A percentile compares a stretch with the other conserved stretches of the same genome.
Conservation (phyloP, 2,329 filamentous ascomycete genomes). For the Phyllosticta paracitricarpa region DNA sequence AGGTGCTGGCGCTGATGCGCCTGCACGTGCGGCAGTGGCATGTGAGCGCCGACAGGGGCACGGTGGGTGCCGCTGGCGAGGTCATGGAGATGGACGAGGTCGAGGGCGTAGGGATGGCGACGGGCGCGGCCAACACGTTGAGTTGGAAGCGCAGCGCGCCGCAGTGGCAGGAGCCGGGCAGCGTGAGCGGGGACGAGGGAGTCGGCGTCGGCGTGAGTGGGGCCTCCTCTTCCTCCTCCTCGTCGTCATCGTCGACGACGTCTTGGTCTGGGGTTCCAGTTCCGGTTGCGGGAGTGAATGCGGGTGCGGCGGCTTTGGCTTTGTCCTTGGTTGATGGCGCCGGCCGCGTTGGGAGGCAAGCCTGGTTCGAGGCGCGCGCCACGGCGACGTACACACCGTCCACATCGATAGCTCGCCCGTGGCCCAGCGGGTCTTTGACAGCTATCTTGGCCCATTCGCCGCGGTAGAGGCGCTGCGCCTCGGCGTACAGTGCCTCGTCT, state of each 20-base stretch:
- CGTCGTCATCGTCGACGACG: not conserved
- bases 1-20: not conserved
- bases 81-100: not conserved
- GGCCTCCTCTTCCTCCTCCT: not conserved
- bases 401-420: not conserved
- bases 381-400: not conserved
- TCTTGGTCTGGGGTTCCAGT: too few relatives aligned
- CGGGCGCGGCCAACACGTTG: not conserved
- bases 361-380: not conserved
- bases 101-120: not conserved
- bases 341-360: not conserved
- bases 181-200: not conserved
- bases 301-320: not conserved
- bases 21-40: slow-evolving; percentile 6
- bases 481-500: not conserved
- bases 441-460: not conserved
- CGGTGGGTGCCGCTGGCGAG: not conserved
- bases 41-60: not conserved
- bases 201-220: not conserved
- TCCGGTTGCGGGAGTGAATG: not conserved
- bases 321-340: not conserved
- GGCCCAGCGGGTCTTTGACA: not conserved
- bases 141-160: not conserved
- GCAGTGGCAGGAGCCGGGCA: slow-evolving; percentile 6
- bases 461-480: not conserved